Conservation (phyloP, 495 filamentous ascomycete species). For the Annulohypoxylon moriforme region DNA sequence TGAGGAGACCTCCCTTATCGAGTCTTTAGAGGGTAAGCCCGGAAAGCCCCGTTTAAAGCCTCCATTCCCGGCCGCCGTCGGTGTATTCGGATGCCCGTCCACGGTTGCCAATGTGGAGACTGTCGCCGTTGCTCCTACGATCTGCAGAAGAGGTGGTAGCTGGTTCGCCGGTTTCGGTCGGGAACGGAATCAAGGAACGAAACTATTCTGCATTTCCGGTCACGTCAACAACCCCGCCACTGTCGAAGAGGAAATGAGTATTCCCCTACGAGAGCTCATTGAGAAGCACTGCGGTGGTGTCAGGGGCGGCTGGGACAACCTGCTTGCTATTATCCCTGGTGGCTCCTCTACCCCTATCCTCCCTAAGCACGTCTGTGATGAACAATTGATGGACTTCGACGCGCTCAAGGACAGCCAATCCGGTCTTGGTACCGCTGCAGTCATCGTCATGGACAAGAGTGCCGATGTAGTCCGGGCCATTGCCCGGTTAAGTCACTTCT, state of each 20-base stretch:
- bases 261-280: conserved; percentile 91
- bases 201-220: conserved; percentile 98
- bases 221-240: conserved; percentile 99
- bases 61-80: conserved; percentile 96
- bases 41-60: conserved; percentile 99
- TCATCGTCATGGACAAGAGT: conserved; percentile 99
- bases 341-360: conserved; percentile 96
- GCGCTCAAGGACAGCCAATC: conserved; percentile 97
- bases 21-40: conserved; percentile 97
- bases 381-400: conserved; percentile 99
- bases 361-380: conserved; percentile 85
- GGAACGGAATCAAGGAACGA: conserved; percentile 94
- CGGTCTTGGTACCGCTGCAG: conserved; percentile 96
- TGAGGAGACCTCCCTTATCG: conserved; percentile 97
- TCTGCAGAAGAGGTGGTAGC: conserved; percentile 87
- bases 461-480: conserved; percentile 95
- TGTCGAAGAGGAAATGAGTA: conserved; percentile 99
- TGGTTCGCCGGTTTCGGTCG: conserved; percentile 96
- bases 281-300: conserved; percentile 98
- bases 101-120: conserved; percentile 99
- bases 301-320: conserved; percentile 96
- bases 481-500: conserved; percentile 92
- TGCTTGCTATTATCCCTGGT: conserved; percentile 93
- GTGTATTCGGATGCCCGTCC: conserved; percentile 96
- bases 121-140: conserved; percentile 92